Base-by-base conservation (phyloP, 2,329 filamentous ascomycete species). In the Hortaea werneckii region DNA sequence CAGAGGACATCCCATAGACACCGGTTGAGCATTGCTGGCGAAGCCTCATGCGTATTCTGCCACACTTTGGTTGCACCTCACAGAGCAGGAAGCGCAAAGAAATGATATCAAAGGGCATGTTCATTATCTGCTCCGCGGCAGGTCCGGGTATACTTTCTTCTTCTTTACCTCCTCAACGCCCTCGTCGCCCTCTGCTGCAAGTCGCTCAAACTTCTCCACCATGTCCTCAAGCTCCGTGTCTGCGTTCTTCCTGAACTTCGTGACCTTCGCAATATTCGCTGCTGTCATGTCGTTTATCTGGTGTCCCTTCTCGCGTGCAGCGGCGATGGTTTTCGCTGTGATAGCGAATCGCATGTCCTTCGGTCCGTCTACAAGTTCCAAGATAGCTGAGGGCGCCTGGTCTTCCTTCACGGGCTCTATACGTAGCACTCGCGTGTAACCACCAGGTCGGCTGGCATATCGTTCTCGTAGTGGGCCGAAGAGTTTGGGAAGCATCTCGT, bases 291-390 rank as follows among this genome's bases (percentile, higher is more conserved):
- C 76, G 54, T 80, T 84, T 58, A 85, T 69, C 2, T 70, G 64
- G 43, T 77, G 73, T 35, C 79, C 67, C 49, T 69, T 62, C 10
- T 60, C 57, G 2, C 74, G 69, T 48, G 74, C 62, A 5, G 50
- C 48, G 38, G 86, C 87, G 5, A 96, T 75, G 0, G 87, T 82
- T 57, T 84, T 85, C 27, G 92, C 92, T 2, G 89, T 95, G 78
- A 96, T 82, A 59, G 87, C 87, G 69, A 95, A 95, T 30, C 89
- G 85, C 73, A 95, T 86, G 67, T 98, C 92, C 64, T 83, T 85
- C 30, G 88, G 87, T 32, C 90, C 89, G 67, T 98, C 92, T 50
- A 98, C 89, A 29, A 98, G 78, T 69, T 96, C 88, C 41, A 98
- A 81, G 53, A 98, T 89, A 20, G 92, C 90, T 30, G 84, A 89